These are phyloP conservation scores for Aquilaria malaccensis DNA, from an alignment of 345 rosid species.

Conservation along the genomic window DNA sequence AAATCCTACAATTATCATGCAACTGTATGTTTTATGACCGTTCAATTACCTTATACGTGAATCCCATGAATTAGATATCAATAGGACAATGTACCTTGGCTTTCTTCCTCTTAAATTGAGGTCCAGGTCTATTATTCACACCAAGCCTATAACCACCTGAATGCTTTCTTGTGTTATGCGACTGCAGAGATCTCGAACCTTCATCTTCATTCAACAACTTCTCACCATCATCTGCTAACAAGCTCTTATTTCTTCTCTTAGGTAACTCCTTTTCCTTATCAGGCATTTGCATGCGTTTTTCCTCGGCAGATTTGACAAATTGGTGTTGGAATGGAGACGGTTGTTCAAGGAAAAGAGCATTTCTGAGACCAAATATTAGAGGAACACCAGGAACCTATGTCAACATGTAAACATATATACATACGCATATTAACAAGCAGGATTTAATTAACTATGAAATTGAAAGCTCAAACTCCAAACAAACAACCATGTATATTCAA, in stretches of 20 bases:
- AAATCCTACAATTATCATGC: not conserved
- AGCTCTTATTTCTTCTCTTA: conserved; percentile 30
- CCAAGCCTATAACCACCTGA: conserved; percentile 12
- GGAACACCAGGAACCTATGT: conserved; percentile 79
- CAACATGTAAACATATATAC: not conserved
- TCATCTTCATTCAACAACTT: conserved; percentile 29
- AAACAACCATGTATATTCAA: not conserved
- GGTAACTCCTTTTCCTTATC: conserved; percentile 40
- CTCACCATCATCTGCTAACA: conserved; percentile 23
- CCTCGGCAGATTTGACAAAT: conserved; percentile 54
- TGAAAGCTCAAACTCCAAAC: not conserved
- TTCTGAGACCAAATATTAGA: conserved; percentile 64
- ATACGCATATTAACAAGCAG: not conserved
- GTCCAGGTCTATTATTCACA: conserved; percentile 56
- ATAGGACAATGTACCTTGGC: conserved; percentile 45
- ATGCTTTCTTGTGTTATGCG: conserved; percentile 14
- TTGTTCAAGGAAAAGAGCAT: conserved; percentile 64
- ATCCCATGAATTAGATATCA: conserved; percentile 1
- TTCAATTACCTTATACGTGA: not conserved
- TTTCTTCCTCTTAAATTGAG: conserved; percentile 74
- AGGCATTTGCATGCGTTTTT: conserved; percentile 44
- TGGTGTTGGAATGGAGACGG: conserved; percentile 71
- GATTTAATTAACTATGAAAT: not conserved
- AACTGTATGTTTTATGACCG: not conserved
- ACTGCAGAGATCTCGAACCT: conserved; percentile 19